Percentiles rank a stretch among this genome's conserved stretches.
These are phyloP conservation scores for Rhizopogon sp. DNA, from an alignment of 768 basidiomycete genomes.

Conservation along the genomic window DNA sequence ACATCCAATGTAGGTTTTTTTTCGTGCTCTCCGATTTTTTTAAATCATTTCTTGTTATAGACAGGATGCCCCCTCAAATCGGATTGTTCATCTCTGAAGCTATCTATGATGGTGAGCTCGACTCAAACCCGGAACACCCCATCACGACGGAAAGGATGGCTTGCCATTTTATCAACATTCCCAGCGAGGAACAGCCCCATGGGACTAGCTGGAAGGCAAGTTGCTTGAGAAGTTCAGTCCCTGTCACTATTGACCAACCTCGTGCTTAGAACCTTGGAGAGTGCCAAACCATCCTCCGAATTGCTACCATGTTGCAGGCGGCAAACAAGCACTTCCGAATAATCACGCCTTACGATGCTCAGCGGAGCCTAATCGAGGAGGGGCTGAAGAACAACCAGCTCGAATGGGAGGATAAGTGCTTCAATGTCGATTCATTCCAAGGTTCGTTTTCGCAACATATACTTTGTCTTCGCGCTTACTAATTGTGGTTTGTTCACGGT, in stretches of 20 bases:
- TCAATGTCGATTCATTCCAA: slow-evolving; percentile 80
- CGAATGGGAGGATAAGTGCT: slow-evolving; percentile 62
- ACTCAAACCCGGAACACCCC: slow-evolving; percentile 47
- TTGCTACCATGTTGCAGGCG: slow-evolving; percentile 54
- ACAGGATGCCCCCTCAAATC: slow-evolving; percentile 82
- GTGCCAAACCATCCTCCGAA: slow-evolving; percentile 45
- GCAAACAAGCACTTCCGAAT: slow-evolving; percentile 50
- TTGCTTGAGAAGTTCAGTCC: background rate
- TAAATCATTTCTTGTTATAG: slow-evolving; percentile 31
- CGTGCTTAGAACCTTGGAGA: slow-evolving; percentile 55
- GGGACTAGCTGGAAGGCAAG: slow-evolving; percentile 37
- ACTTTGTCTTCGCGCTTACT: slow-evolving; percentile 1
- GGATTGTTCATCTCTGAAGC: slow-evolving; percentile 64
- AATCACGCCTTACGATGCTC: slow-evolving; percentile 80
- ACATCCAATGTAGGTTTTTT: slow-evolving; percentile 64
- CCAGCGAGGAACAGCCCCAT: slow-evolving; percentile 29
- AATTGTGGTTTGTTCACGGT: background rate
- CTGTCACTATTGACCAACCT: background rate
- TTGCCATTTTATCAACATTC: slow-evolving; percentile 65
- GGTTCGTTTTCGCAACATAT: slow-evolving; percentile 35
- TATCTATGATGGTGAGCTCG: slow-evolving; percentile 59
- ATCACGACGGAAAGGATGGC: slow-evolving; percentile 37
- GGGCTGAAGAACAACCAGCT: slow-evolving; percentile 46
- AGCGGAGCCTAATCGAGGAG: slow-evolving; percentile 55
- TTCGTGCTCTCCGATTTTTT: background rate